Conservation (phyloP, 441 rosid species). For the Aquilaria agallochum region DNA sequence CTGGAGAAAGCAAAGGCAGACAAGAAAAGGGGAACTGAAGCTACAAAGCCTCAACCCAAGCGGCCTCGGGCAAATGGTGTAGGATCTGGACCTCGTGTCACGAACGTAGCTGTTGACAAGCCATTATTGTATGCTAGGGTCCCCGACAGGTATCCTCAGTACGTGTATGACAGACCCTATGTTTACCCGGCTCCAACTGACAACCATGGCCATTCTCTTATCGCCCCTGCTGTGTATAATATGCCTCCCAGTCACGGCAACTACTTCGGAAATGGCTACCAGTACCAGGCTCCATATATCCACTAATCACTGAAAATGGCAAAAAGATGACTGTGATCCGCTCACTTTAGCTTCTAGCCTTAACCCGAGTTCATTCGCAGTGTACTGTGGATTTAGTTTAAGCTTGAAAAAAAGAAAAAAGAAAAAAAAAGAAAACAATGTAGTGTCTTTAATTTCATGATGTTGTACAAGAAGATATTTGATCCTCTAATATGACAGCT, state of each 20-base stretch:
- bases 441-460: slow-evolving; percentile 38
- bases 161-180: slow-evolving; percentile 76
- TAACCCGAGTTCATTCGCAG: slow-evolving; percentile 47
- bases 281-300: slow-evolving; percentile 83
- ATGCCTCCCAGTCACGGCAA: slow-evolving; percentile 67
- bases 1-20: slow-evolving; percentile 97
- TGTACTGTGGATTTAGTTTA: slow-evolving; percentile 72
- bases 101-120: slow-evolving; percentile 43
- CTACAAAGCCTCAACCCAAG: slow-evolving; percentile 86
- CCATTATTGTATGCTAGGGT: slow-evolving; percentile 50
- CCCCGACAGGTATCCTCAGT: slow-evolving; percentile 73
- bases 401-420: slow-evolving; percentile 10
- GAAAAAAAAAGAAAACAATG: slow-evolving; percentile 21
- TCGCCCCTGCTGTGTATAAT: slow-evolving; percentile 63
- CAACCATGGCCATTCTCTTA: slow-evolving; percentile 50
- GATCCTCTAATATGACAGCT: slow-evolving; percentile 54
- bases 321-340: slow-evolving; percentile 49
- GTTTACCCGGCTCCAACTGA: slow-evolving; percentile 58
- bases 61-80: slow-evolving; percentile 72
- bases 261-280: slow-evolving; percentile 90
- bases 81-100: slow-evolving; percentile 59
- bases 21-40: slow-evolving; percentile 77
- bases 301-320: slow-evolving; percentile 58
- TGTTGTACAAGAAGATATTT: slow-evolving; percentile 42
- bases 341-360: slow-evolving; percentile 71